Percentiles rank a stretch among this genome's conserved stretches.
phyloP scores from a whole-genome alignment of 495 filamentous ascomycete genomes.

The Penicillium mononematosum region DNA sequence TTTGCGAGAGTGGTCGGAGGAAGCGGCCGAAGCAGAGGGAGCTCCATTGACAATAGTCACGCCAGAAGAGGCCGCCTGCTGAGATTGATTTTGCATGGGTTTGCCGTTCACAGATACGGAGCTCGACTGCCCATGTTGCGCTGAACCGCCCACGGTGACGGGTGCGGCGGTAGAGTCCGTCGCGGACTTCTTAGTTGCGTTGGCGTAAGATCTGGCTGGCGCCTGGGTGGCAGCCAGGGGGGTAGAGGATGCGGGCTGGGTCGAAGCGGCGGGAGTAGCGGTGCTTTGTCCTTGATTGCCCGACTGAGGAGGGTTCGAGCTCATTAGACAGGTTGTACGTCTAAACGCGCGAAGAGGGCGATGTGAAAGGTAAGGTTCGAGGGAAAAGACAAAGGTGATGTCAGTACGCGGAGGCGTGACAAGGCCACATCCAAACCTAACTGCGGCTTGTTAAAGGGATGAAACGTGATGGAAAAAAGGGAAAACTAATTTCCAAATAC shows the following conservation, averaged over 20 bases:
- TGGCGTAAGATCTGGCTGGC: conserved; percentile 61
- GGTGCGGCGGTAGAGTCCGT: conserved; percentile 63
- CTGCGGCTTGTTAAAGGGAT: conserved; percentile 26
- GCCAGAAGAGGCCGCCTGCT: conserved; percentile 49
- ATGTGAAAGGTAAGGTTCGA: conserved; percentile 4
- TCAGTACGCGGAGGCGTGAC: conserved; percentile 33
- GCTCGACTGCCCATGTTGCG: conserved; percentile 80
- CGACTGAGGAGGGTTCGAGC: conserved; percentile 50
- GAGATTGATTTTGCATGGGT: conserved; percentile 54
- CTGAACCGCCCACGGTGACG: conserved; percentile 69
- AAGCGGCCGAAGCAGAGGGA: conserved; percentile 49
- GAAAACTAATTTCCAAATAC: conserved; percentile 16
- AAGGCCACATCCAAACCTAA: conserved; percentile 39
- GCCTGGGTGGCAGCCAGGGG: conserved; percentile 56
- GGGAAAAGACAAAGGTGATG: conserved; percentile 28
- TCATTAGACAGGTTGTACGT: conserved; percentile 51
- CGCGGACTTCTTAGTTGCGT: conserved; percentile 79
- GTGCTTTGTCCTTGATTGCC: conserved; percentile 54
- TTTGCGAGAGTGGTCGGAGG: conserved; percentile 76
- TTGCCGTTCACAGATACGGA: conserved; percentile 82
- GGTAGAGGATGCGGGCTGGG: conserved; percentile 49
- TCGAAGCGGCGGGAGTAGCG: conserved; percentile 38
- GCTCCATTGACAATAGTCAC: conserved; percentile 69
- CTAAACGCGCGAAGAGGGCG: conserved; percentile 30
- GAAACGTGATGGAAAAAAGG: conserved; percentile 27